Conservation (phyloP, 2,329 filamentous ascomycete genomes). For the Pyrenophora seminiperda region DNA sequence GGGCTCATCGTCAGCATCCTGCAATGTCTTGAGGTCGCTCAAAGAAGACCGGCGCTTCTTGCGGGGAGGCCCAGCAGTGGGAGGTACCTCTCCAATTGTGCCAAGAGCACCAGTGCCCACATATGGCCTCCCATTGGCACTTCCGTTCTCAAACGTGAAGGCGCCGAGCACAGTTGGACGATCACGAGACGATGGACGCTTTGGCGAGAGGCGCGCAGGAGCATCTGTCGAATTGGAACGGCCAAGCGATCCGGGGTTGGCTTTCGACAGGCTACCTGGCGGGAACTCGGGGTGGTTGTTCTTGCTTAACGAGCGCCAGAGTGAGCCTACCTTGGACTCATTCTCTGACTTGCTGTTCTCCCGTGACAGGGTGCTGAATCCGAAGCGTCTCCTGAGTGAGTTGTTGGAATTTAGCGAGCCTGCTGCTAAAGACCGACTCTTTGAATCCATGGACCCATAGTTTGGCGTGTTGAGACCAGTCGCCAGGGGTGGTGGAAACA, state of each 20-base stretch:
- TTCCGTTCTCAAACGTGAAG: conserved; percentile 55
- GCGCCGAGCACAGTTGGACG: conserved; percentile 56
- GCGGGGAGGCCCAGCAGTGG: conserved; percentile 43
- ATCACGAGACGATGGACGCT: conserved; percentile 62
- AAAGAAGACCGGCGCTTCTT: conserved; percentile 91
- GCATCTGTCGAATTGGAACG: conserved; percentile 81
- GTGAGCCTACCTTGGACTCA: conserved; percentile 72
- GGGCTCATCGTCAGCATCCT: conserved; percentile 58
- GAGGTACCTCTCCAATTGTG: conserved; percentile 58
- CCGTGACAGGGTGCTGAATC: conserved; percentile 74
- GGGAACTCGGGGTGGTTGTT: conserved; percentile 59
- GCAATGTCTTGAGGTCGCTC: conserved; percentile 77
- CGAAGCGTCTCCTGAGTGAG: conserved; percentile 82
- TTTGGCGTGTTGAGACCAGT: conserved; percentile 53
- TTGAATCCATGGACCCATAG: conserved; percentile 65
- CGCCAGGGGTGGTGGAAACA: conserved; percentile 75
- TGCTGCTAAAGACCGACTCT: conserved; percentile 64
- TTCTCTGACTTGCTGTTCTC: conserved; percentile 78
- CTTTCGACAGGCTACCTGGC: conserved; percentile 68
- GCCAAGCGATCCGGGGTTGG: conserved; percentile 56
- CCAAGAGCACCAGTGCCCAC: conserved; percentile 45
- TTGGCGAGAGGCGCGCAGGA: conserved; percentile 59
- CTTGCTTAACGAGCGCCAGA: conserved; percentile 90
- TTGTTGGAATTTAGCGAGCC: conserved; percentile 87
- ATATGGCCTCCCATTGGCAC: conserved; percentile 33